phyloP scores from a whole-genome alignment of 2,329 filamentous ascomycete genomes.

The Blastomyces gilchristii region DNA sequence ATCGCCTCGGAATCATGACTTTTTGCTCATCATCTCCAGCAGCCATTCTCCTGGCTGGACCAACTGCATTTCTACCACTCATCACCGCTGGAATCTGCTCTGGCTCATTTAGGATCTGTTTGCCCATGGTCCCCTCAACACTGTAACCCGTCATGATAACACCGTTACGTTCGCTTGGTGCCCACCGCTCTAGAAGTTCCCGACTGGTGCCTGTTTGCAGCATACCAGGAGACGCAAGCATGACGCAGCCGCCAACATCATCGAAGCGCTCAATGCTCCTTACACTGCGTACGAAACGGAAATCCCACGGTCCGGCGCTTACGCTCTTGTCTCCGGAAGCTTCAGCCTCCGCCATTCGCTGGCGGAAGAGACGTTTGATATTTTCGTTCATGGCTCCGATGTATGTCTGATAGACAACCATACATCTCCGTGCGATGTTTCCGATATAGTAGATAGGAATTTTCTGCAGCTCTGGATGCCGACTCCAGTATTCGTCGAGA shows the following conservation, averaged over 20 bases:
- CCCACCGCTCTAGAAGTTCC: constrained; percentile 89
- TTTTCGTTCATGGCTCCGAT: constrained; percentile 99
- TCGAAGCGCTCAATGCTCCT: constrained; percentile 93
- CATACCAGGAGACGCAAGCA: constrained; percentile 97
- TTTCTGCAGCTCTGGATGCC: constrained; percentile 77
- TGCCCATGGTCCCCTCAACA: constrained; percentile 96
- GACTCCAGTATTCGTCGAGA: constrained; percentile 91
- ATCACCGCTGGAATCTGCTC: constrained; percentile 93
- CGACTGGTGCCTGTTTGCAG: constrained; percentile 90
- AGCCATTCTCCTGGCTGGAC: constrained; percentile 47
- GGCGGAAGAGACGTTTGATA: constrained; percentile 88
- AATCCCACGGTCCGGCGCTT: constrained; percentile 75
- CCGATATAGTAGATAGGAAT: constrained; percentile 96
- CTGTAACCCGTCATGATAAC: constrained; percentile 98
- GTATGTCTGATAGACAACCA: constrained; percentile 98
- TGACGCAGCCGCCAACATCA: constrained; percentile 88
- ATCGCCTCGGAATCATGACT: constrained; percentile 81
- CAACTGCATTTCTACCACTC: constrained; percentile 53
- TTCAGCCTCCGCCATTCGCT: constrained; percentile 84
- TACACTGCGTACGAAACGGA: constrained; percentile 82
- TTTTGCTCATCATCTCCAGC: constrained; percentile 63
- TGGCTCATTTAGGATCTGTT: constrained; percentile 87
- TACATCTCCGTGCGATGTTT: constrained; percentile 89
- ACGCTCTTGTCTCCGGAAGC: constrained; percentile 66
- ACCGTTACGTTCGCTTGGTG: constrained; percentile 92